A percentile compares a stretch with the other conserved stretches of the same genome.
These are phyloP conservation scores for Zhuliangozyma parablackwelliae DNA, from an alignment of 1,139 yeast genomes.

Conservation along the genomic window DNA sequence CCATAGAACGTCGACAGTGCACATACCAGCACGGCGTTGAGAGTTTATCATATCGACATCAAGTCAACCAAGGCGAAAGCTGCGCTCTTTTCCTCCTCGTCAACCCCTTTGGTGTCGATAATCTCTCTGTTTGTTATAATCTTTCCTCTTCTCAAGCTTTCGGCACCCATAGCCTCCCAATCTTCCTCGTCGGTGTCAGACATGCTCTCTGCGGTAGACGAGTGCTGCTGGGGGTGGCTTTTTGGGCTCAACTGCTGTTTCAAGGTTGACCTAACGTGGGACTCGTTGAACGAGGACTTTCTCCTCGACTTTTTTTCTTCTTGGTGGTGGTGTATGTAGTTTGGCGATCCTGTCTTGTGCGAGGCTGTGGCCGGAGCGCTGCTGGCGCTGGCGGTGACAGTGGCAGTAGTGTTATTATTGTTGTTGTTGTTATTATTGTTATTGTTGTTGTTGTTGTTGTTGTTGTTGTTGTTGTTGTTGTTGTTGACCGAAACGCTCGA, in stretches of 20 bases:
- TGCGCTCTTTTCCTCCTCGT: slow-evolving; percentile 48
- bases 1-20: too few relatives aligned
- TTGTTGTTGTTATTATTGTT: slow-evolving; percentile 1
- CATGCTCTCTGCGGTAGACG: neutral
- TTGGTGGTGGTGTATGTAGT: slow-evolving; percentile 14
- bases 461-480: slow-evolving; percentile 1
- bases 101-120: slow-evolving; percentile 8
- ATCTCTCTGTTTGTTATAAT: slow-evolving; percentile 5
- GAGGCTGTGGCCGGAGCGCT: slow-evolving; percentile 2
- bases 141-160: slow-evolving; percentile 39
- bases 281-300: slow-evolving; percentile 44
- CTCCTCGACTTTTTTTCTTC: slow-evolving; percentile 20
- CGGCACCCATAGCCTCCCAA: slow-evolving; percentile 89
- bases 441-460: slow-evolving; percentile 1
- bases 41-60: slow-evolving; percentile 14
- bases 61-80: slow-evolving; percentile 62
- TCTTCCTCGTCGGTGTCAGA: slow-evolving; percentile 85
- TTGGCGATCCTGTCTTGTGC: slow-evolving; percentile 1
- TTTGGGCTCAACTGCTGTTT: slow-evolving; percentile 9
- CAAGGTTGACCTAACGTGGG: slow-evolving; percentile 39
- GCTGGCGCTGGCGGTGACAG: slow-evolving; percentile 2
- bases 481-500: slow-evolving; percentile 24
- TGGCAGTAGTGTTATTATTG: neutral
- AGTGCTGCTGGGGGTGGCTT: slow-evolving; percentile 3
- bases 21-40: too few relatives aligned